Conservation (phyloP, 2,329 filamentous ascomycete genomes). For the Fusarium subtropicale region DNA sequence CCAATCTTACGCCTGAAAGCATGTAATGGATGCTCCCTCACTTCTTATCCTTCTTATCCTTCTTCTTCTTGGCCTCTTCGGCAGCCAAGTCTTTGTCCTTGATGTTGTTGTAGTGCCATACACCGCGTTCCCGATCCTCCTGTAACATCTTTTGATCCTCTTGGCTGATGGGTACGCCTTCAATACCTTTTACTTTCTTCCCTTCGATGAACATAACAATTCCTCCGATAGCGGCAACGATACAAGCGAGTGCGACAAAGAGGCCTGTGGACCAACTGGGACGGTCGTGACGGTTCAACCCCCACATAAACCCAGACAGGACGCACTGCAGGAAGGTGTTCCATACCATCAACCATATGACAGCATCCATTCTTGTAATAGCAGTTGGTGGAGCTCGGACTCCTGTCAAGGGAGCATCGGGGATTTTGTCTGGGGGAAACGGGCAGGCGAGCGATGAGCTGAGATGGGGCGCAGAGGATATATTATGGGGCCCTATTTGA, state of each 20-base stretch:
- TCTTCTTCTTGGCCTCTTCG: conserved; percentile 37
- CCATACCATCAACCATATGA: conserved; percentile 81
- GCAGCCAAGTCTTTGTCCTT: conserved; percentile 51
- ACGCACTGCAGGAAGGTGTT: conserved; percentile 83
- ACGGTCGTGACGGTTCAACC: conserved; percentile 76
- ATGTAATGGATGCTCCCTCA: neutral
- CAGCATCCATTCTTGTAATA: conserved; percentile 81
- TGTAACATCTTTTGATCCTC: conserved; percentile 64
- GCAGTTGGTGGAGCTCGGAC: conserved; percentile 73
- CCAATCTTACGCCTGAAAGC: neutral
- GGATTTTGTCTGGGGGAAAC: conserved; percentile 70
- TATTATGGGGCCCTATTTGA: conserved; percentile 64
- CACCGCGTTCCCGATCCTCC: conserved; percentile 65
- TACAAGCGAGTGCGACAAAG: conserved; percentile 79
- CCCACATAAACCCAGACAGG: conserved; percentile 87
- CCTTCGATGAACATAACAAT: conserved; percentile 78
- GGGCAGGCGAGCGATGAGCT: conserved; percentile 60
- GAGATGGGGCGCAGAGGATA: conserved; percentile 58
- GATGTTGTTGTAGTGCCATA: conserved; percentile 65
- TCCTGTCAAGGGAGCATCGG: conserved; percentile 77
- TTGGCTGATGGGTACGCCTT: conserved; percentile 74
- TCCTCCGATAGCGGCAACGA: conserved; percentile 75
- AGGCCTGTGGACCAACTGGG: conserved; percentile 84
- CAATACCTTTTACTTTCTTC: conserved; percentile 75
- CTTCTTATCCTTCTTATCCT: conserved; percentile 34